A percentile compares a stretch with the other conserved stretches of the same genome.
These are phyloP conservation scores for Boletus eberwhitei DNA, from an alignment of 768 basidiomycete species.

Conservation along the genomic window DNA sequence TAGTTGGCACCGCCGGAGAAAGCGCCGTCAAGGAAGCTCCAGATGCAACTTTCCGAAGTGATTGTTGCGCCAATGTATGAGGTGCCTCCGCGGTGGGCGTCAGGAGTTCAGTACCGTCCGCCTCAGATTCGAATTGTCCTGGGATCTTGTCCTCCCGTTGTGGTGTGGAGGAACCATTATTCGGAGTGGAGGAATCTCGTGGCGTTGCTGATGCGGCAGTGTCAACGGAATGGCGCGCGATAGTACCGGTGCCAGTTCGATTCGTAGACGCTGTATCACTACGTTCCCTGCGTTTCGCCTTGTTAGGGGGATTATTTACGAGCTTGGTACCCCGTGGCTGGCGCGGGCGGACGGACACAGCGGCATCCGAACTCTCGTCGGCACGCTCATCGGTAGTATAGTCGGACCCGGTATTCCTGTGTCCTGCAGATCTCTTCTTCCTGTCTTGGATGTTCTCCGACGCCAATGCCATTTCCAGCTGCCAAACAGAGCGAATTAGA, in stretches of 20 bases:
- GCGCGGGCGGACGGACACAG: conserved; percentile 39
- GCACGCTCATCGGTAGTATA: conserved; percentile 49
- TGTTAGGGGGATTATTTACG: conserved; percentile 28
- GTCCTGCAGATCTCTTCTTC: conserved; percentile 28
- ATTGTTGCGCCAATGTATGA: conserved; percentile 4
- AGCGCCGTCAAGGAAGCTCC: conserved; percentile 29
- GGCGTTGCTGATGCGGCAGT: conserved; percentile 27
- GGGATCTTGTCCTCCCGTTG: conserved; percentile 34
- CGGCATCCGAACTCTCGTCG: conserved; percentile 51
- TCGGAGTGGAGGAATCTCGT: conserved; percentile 25
- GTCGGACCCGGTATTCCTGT: conserved; percentile 24
- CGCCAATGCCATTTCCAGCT: conserved; percentile 77
- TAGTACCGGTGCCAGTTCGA: conserved; percentile 40
- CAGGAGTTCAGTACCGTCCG: conserved; percentile 17
- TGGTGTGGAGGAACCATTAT: conserved; percentile 26
- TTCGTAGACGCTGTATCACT: conserved; percentile 67
- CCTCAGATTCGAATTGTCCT: conserved; percentile 41
- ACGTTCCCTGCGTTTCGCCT: conserved; percentile 45
- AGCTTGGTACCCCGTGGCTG: conserved; percentile 36
- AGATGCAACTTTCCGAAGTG: conserved; percentile 35
- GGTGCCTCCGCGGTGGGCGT: conserved; percentile 33
- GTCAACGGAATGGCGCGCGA: conserved; percentile 25
- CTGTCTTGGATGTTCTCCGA: conserved; percentile 45
- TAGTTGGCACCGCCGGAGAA: conserved; percentile 20
- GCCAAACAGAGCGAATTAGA: conserved; percentile 7